A percentile compares a stretch with the other conserved stretches of the same genome.
These are phyloP conservation scores for Strigomonas galati DNA, from an alignment of 208 protist genomes.

Conservation along the genomic window DNA sequence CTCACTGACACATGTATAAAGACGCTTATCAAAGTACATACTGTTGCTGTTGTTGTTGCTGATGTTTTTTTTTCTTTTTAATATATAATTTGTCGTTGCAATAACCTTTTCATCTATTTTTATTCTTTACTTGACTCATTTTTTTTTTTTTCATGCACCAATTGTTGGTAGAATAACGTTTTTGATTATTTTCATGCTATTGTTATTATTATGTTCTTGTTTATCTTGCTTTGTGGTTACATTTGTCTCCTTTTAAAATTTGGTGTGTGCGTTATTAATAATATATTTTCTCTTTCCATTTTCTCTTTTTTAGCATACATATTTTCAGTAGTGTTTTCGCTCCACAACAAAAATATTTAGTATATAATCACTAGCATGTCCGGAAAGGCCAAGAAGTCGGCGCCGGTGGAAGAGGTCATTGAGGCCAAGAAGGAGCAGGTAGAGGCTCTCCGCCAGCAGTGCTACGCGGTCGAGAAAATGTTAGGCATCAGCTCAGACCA, in stretches of 20 bases:
- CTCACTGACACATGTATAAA: background rate
- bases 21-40: no score
- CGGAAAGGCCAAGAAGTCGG: conserved; percentile 44
- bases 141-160: background rate
- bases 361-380: conserved; percentile 14
- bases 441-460: conserved; percentile 52
- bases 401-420: conserved; percentile 51
- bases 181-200: background rate
- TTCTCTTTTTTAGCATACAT: conserved; percentile 2
- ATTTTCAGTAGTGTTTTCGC: no score
- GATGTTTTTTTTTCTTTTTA: no score
- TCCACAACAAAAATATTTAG: no score
- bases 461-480: conserved; percentile 74
- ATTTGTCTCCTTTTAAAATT: no score
- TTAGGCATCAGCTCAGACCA: conserved; percentile 80
- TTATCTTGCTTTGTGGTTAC: no score
- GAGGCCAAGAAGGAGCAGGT: conserved; percentile 60
- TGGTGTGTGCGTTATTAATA: no score
- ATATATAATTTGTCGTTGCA: no score
- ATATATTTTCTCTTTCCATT: conserved; percentile 11
- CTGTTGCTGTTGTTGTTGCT: no score
- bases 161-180: background rate
- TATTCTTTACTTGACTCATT: no score
- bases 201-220: background rate
- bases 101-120: no score